These are phyloP conservation scores for Allium cepa DNA, from an alignment of 106 monocot genomes.

Conservation along the genomic window DNA sequence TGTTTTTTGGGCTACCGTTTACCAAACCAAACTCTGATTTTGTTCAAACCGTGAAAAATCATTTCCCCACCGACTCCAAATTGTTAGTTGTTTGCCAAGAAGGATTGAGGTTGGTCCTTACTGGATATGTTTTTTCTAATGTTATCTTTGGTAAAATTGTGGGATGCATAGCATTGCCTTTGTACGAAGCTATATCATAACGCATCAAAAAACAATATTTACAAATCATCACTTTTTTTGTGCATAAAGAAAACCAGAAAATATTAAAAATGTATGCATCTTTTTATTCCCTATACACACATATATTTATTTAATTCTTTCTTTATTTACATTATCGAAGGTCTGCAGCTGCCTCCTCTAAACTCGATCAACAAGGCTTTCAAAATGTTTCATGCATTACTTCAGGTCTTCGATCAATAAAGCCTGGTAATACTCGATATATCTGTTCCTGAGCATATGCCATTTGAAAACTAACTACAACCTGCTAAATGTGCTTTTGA, in stretches of 20 bases:
- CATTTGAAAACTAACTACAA: too few species aligned
- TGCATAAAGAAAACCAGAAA: too few species aligned
- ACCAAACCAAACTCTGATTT: constrained; percentile 88
- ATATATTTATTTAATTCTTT: neutral
- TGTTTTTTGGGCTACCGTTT: constrained; percentile 82
- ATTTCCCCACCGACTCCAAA: constrained; percentile 69
- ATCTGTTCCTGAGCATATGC: too few species aligned
- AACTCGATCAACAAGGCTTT: constrained; percentile 71
- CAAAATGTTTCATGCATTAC: constrained; percentile 63
- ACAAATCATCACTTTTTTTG: too few species aligned
- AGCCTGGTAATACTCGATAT: constrained; percentile 49
- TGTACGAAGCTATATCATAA: too few species aligned
- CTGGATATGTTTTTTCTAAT: neutral
- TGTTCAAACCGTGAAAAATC: constrained; percentile 39
- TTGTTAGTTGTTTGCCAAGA: constrained; percentile 86
- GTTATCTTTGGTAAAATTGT: too few species aligned
- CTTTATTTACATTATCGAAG: constrained; percentile 29
- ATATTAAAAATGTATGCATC: too few species aligned
- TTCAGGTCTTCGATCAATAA: constrained; percentile 84
- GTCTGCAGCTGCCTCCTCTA: constrained; percentile 71
- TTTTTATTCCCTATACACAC: too few species aligned
- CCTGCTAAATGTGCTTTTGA: too few species aligned
- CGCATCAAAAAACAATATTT: too few species aligned
- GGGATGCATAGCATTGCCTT: too few species aligned
- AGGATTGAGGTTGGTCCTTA: constrained; percentile 70